Conservation (phyloP, 2,329 filamentous ascomycete genomes). For the Lachnellula willkommii region DNA sequence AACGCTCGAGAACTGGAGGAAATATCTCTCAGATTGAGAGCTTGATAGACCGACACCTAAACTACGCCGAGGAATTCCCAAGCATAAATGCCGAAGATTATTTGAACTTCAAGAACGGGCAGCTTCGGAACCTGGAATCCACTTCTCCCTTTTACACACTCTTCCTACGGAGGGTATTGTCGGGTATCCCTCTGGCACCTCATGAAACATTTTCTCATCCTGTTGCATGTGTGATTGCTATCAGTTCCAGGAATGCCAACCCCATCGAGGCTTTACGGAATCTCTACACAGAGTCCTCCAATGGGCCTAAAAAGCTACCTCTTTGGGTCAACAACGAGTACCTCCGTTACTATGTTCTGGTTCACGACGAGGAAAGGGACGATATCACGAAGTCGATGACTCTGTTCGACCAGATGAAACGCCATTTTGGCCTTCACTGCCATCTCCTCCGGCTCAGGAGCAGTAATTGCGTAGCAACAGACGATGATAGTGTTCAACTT, state of each 20-base stretch:
- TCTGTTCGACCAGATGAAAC: slow-evolving; percentile 97
- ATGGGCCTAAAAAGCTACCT: slow-evolving; percentile 67
- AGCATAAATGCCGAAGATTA: slow-evolving; percentile 27
- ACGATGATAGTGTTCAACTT: slow-evolving; percentile 81
- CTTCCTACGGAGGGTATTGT: slow-evolving; percentile 78
- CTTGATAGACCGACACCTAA: slow-evolving; percentile 72
- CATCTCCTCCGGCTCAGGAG: slow-evolving; percentile 83
- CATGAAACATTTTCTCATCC: slow-evolving; percentile 95
- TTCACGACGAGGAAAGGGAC: slow-evolving; percentile 93
- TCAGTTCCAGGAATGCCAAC: slow-evolving; percentile 77
- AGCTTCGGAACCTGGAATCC: slow-evolving; percentile 28
- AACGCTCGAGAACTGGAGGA: slow-evolving; percentile 35
- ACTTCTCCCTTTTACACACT: slow-evolving; percentile 79
- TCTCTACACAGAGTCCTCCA: slow-evolving; percentile 79
- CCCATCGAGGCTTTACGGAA: slow-evolving; percentile 83
- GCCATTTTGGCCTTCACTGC: slow-evolving; percentile 94
- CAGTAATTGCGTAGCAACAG: slow-evolving; percentile 77
- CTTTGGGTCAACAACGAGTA: slow-evolving; percentile 89
- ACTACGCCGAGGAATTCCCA: slow-evolving; percentile 58
- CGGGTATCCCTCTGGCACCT: slow-evolving; percentile 68
- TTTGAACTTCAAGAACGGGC: slow-evolving; percentile 35
- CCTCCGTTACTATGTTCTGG: slow-evolving; percentile 88
- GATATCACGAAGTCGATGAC: slow-evolving; percentile 86
- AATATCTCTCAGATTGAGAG: slow-evolving; percentile 69
- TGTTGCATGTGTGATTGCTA: slow-evolving; percentile 88